Percentiles rank a stretch among this genome's conserved stretches.
Evolutionary conservation across 2,329 filamentous ascomycete species (phyloP).

Genomic region (Chaetomiaceae sp.): DNA sequence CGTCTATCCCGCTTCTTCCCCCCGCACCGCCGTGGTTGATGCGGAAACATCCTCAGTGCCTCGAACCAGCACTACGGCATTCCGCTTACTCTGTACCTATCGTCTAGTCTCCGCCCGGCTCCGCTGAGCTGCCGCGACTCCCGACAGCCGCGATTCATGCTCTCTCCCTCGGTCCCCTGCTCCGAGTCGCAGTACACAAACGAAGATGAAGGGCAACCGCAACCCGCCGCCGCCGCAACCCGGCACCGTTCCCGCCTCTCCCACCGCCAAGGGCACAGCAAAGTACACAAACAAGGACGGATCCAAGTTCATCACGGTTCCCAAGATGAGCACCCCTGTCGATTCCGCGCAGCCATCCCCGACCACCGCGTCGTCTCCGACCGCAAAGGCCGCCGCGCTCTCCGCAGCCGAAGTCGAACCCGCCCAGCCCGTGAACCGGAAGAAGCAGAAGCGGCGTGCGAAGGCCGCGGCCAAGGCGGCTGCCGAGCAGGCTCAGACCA

Average conservation of each 20-base stretch:
- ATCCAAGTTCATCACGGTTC: conserved; percentile 64
- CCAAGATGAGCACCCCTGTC: conserved; percentile 48
- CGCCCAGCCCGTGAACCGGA: conserved; percentile 64
- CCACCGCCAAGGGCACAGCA: conserved; percentile 48
- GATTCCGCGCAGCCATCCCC: conserved; percentile 54
- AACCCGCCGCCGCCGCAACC: conserved; percentile 28
- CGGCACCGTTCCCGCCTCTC: conserved; percentile 41
- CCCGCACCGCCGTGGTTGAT: conserved; percentile 1
- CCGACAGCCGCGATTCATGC: conserved; percentile 16
- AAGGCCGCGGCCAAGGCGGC: conserved; percentile 73
- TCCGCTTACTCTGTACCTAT: conserved; percentile 15
- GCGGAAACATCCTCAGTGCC: neutral
- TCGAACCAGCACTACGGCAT: conserved; percentile 5
- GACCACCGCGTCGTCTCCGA: conserved; percentile 35
- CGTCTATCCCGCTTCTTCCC: neutral
- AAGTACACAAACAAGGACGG: conserved; percentile 67
- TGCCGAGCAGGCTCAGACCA: conserved; percentile 39
- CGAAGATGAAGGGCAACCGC: conserved; percentile 34
- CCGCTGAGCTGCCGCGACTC: conserved; percentile 9
- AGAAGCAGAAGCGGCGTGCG: conserved; percentile 90
- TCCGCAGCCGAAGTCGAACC: conserved; percentile 10
- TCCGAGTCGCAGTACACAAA: conserved; percentile 13
- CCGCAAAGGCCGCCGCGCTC: conserved; percentile 8
- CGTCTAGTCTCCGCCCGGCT: conserved; percentile 12
- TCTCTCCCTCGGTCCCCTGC: conserved; percentile 5